A percentile compares a stretch with the other conserved stretches of the same genome.
These are phyloP conservation scores for Ceratobasidium papillatum DNA, from an alignment of 1,284 basidiomycete species.

Conservation along the genomic window DNA sequence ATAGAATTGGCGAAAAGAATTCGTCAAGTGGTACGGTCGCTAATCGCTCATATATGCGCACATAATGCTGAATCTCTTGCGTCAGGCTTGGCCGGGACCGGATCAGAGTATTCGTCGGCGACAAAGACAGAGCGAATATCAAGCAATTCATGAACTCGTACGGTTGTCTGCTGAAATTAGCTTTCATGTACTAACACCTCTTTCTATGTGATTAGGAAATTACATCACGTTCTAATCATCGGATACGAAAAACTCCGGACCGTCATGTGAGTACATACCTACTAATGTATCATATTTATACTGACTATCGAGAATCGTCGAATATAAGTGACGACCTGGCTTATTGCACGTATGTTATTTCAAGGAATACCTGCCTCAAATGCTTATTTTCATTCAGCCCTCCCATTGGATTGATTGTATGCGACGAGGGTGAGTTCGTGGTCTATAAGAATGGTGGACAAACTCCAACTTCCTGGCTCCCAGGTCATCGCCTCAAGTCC, in stretches of 20 bases:
- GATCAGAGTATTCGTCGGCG: conserved; percentile 80
- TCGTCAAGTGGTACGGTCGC: conserved; percentile 82
- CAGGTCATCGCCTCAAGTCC: conserved; percentile 94
- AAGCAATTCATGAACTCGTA: conserved; percentile 80
- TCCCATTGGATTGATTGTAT: conserved; percentile 91
- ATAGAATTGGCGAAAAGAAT: conserved; percentile 96
- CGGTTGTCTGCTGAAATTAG: conserved; percentile 45
- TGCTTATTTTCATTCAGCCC: conserved; percentile 60
- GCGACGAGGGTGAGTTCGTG: conserved; percentile 81
- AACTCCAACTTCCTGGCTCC: not conserved
- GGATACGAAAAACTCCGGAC: conserved; percentile 92
- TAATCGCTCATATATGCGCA: not conserved
- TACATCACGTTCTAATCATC: conserved; percentile 86
- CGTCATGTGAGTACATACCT: conserved; percentile 65
- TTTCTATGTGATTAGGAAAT: conserved; percentile 60
- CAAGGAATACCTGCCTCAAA: not conserved
- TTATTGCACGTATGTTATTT: conserved; percentile 65
- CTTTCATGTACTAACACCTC: conserved; percentile 20
- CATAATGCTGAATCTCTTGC: not conserved
- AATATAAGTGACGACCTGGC: conserved; percentile 63
- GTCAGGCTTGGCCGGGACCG: conserved; percentile 79
- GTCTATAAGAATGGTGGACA: not conserved
- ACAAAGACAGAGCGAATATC: conserved; percentile 76
- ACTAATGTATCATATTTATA: not conserved
- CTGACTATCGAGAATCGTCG: not conserved